A percentile compares a stretch with the other conserved stretches of the same genome.
Evolutionary conservation across 352 stramenopile species (phyloP).

Genomic region (Phytophthora pluvialis): DNA sequence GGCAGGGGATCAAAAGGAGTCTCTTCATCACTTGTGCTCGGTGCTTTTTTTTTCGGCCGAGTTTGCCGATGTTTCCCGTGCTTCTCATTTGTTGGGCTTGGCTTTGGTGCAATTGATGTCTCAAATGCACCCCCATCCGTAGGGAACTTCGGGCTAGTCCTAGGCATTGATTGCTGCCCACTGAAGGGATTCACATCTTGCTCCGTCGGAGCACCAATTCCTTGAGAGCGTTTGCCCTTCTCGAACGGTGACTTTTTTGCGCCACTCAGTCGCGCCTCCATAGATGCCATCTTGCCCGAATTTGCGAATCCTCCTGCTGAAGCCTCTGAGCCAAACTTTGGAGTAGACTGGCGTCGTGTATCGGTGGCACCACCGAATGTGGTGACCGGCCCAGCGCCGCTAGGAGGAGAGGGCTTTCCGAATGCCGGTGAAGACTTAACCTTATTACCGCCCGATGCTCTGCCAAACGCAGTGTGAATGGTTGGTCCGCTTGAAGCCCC

Average conservation of each 20-base stretch:
- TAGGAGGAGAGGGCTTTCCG: slow-evolving; percentile 23
- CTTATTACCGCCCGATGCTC: slow-evolving; percentile 7
- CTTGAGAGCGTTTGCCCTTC: slow-evolving; percentile 31
- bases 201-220: slow-evolving; percentile 11
- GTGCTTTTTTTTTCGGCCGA: slow-evolving; percentile 36
- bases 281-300: slow-evolving; percentile 20
- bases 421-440: slow-evolving; percentile 22
- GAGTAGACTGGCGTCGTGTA: slow-evolving; percentile 27
- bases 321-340: slow-evolving; percentile 23
- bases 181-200: slow-evolving; percentile 16
- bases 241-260: slow-evolving; percentile 33
- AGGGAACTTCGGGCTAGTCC: slow-evolving; percentile 9
- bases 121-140: slow-evolving; percentile 9
- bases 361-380: slow-evolving; percentile 30
- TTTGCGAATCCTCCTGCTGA: slow-evolving; percentile 25
- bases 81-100: slow-evolving; percentile 27
- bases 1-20: slow-evolving; percentile 9
- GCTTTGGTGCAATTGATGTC: slow-evolving; percentile 9
- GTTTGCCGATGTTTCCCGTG: slow-evolving; percentile 31
- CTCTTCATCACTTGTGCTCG: slow-evolving; percentile 32
- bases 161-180: slow-evolving; percentile 19
- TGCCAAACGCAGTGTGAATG: slow-evolving; percentile 39
- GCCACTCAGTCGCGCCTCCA: slow-evolving; percentile 44
- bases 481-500: slow-evolving; percentile 1
- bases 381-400: slow-evolving; percentile 3